Percentiles rank a stretch among this genome's conserved stretches.
Conservation (phyloP, 306 rosid species). For the Gastrolobium villosum region DNA sequence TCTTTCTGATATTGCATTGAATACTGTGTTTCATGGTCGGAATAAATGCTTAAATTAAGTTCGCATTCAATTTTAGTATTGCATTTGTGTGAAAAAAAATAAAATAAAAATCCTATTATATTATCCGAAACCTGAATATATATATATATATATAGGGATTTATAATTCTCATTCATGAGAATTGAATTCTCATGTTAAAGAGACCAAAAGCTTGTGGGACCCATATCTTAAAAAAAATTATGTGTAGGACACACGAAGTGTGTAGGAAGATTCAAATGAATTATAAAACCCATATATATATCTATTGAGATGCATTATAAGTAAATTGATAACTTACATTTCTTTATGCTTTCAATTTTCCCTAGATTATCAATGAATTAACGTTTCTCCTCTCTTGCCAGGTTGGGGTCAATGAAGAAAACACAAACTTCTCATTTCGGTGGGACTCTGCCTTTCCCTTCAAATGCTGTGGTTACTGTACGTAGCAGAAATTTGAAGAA, state of each 20-base stretch:
- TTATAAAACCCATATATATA: too few relatives aligned
- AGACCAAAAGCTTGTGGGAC: too few relatives aligned
- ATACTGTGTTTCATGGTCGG: constrained; percentile 4
- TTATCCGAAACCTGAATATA: neutral
- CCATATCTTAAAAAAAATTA: too few relatives aligned
- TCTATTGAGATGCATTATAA: constrained; percentile 19
- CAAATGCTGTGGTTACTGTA: constrained; percentile 37
- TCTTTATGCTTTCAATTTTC: constrained; percentile 26
- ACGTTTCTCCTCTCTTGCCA: constrained; percentile 39
- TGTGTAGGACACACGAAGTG: too few relatives aligned
- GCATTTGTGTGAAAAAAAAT: neutral
- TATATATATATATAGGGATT: too few relatives aligned
- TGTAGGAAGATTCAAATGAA: too few relatives aligned
- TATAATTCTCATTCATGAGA: too few relatives aligned
- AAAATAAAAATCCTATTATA: neutral
- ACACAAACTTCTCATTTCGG: constrained; percentile 14
- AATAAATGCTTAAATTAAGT: neutral
- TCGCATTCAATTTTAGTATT: constrained; percentile 4
- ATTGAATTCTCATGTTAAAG: too few relatives aligned
- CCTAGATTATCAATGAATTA: constrained; percentile 28
- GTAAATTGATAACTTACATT: constrained; percentile 24
- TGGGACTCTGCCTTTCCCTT: constrained; percentile 37
- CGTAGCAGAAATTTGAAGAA: constrained; percentile 69
- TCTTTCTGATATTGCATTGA: neutral
- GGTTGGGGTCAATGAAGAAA: constrained; percentile 68